Evolutionary conservation across 257 asterid genomes (phyloP).

Genomic region (Jaltomata sinuosa): DNA sequence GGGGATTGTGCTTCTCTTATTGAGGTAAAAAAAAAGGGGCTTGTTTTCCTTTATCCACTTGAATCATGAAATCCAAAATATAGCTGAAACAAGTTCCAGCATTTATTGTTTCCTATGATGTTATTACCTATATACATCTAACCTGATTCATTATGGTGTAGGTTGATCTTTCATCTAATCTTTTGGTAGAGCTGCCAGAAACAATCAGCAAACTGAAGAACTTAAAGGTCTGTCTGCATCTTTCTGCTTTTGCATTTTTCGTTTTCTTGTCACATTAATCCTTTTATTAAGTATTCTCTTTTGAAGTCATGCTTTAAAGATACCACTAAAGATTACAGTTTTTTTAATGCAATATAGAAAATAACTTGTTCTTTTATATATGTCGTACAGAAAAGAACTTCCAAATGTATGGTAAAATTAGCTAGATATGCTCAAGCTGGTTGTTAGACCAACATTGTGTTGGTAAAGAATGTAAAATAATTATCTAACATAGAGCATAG

Average conservation of each 20-base stretch:
- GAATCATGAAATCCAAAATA: not conserved
- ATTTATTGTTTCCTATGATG: not conserved
- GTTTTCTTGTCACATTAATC: too few species aligned
- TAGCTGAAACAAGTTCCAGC: not conserved
- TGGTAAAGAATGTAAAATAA: not conserved
- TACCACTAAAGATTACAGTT: not conserved
- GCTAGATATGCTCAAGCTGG: not conserved
- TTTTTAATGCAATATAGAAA: not conserved
- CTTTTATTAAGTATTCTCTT: too few species aligned
- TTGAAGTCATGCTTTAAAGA: not conserved
- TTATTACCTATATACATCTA: slow-evolving; percentile 4
- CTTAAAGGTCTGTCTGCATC: slow-evolving; percentile 50
- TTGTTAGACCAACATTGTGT: not conserved
- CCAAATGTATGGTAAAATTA: not conserved
- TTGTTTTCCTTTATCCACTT: not conserved
- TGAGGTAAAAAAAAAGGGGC: slow-evolving; percentile 41
- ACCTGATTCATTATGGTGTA: slow-evolving; percentile 28
- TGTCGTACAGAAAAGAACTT: not conserved
- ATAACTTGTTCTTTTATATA: not conserved
- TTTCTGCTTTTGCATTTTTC: not conserved
- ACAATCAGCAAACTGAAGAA: slow-evolving; percentile 38
- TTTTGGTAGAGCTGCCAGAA: slow-evolving; percentile 69
- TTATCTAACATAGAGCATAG: not conserved
- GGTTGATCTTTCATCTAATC: slow-evolving; percentile 83
- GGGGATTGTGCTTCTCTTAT: slow-evolving; percentile 65